Evolutionary conservation across 176 grass and related monocot species (phyloP).

Genomic region (Aegilops tauschii): DNA sequence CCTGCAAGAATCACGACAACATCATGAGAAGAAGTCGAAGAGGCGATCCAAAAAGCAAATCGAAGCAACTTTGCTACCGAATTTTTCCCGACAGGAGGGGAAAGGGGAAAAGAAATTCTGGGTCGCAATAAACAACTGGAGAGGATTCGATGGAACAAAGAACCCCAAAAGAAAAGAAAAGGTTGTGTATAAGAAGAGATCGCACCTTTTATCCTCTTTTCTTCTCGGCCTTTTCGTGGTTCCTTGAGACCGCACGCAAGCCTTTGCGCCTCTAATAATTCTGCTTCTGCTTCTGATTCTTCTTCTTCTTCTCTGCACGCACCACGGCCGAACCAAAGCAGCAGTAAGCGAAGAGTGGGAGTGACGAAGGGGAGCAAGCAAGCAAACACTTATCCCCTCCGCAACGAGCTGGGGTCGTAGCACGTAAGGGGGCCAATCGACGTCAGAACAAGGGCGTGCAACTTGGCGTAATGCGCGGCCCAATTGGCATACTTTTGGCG

Average conservation of each 20-base stretch:
- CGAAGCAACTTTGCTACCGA: neutral
- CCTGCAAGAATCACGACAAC: conserved; percentile 20
- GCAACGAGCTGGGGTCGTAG: neutral
- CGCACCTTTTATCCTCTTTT: conserved; percentile 45
- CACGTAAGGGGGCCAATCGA: conserved; percentile 26
- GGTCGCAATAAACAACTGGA: conserved; percentile 8
- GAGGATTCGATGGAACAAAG: conserved; percentile 23
- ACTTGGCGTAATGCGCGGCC: conserved; percentile 46
- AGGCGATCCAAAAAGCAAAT: neutral
- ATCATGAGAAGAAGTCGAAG: neutral
- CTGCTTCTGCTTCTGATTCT: neutral
- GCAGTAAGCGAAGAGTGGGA: neutral
- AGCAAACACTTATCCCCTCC: conserved; percentile 23
- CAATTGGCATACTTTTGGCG: conserved; percentile 39
- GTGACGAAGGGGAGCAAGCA: neutral
- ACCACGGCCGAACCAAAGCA: neutral
- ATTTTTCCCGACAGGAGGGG: neutral
- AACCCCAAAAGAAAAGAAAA: neutral
- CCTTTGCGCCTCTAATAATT: neutral
- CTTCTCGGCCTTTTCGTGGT: conserved; percentile 12
- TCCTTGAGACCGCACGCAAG: conserved; percentile 25
- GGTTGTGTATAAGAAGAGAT: neutral
- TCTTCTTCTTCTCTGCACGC: conserved; percentile 11
- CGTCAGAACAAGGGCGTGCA: conserved; percentile 28
- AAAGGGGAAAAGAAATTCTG: neutral